Conservation (phyloP, 2,329 filamentous ascomycete genomes). For the Alternaria infectoria region DNA sequence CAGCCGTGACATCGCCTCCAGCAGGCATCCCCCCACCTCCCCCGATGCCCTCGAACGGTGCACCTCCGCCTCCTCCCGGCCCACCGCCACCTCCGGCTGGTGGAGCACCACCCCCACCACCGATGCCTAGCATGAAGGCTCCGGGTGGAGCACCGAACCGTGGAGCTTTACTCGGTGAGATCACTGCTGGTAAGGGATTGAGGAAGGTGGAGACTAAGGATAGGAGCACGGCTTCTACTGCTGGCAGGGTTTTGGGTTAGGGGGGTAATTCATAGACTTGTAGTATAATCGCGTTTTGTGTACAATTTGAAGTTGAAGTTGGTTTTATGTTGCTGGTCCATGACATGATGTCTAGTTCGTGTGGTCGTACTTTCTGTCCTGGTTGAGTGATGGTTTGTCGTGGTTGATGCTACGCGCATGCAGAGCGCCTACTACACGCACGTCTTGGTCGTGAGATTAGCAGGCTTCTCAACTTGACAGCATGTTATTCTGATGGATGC, state of each 20-base stretch:
- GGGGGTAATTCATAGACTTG: neutral
- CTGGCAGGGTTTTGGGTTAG: constrained; percentile 70
- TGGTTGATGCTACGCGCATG: no score
- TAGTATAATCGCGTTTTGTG: constrained; percentile 1
- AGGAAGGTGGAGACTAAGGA: constrained; percentile 92
- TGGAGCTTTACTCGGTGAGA: constrained; percentile 77
- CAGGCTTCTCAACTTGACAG: no score
- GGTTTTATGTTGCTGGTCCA: neutral
- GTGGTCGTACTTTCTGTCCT: neutral
- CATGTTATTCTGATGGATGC: no score
- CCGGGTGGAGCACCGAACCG: constrained; percentile 46
- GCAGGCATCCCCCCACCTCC: constrained; percentile 59
- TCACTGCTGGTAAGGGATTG: constrained; percentile 77
- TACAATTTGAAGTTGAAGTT: neutral
- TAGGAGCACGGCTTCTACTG: constrained; percentile 72
- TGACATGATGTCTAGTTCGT: neutral
- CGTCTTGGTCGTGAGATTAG: no score
- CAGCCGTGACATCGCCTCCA: constrained; percentile 50
- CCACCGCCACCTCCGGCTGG: constrained; percentile 54
- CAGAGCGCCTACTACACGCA: no score
- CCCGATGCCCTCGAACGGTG: constrained; percentile 54
- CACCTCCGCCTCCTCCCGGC: constrained; percentile 55
- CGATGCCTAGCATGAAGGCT: constrained; percentile 52
- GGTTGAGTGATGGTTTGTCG: no score
- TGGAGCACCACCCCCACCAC: constrained; percentile 44